phyloP scores from a whole-genome alignment of 352 stramenopile genomes.

The Phytopythium litorale region DNA sequence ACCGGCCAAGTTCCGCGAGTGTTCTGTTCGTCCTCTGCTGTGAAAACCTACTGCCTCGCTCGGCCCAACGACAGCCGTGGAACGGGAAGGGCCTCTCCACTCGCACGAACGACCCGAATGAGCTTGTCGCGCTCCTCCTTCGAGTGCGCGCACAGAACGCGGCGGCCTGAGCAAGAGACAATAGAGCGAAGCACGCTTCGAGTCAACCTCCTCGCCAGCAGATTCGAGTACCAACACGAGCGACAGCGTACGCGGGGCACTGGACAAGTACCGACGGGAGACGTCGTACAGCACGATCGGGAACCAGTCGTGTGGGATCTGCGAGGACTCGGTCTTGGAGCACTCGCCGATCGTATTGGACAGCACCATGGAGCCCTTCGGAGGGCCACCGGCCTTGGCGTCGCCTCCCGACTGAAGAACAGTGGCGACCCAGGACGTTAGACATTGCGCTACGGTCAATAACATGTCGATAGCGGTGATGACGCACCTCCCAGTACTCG shows the following conservation, averaged over 20 bases:
- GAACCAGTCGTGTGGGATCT: conserved; percentile 22
- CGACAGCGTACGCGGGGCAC: background rate
- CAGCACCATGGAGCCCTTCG: conserved; percentile 18
- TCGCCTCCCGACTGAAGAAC: conserved; percentile 24
- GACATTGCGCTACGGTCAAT: background rate
- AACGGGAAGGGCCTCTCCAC: conserved; percentile 13
- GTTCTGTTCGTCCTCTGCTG: conserved; percentile 24
- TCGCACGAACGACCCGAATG: conserved; percentile 16
- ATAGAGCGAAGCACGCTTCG: background rate
- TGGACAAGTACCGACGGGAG: conserved; percentile 11
- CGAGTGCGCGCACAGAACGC: conserved; percentile 19
- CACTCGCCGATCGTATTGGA: conserved; percentile 23
- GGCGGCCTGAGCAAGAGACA: conserved; percentile 10
- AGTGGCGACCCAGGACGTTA: background rate
- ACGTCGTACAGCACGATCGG: conserved; percentile 29
- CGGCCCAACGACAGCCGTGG: background rate
- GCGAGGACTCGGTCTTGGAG: conserved; percentile 14
- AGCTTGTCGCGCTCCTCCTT: conserved; percentile 20
- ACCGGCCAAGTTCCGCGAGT: conserved; percentile 47
- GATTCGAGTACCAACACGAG: background rate
- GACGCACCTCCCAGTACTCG: conserved; percentile 30
- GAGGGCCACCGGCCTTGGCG: conserved; percentile 25
- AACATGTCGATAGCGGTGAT: background rate
- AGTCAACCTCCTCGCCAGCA: background rate
- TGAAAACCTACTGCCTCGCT: conserved; percentile 8